phyloP scores from a whole-genome alignment of 140 eudicot species.

The Oenanthe javanica region DNA sequence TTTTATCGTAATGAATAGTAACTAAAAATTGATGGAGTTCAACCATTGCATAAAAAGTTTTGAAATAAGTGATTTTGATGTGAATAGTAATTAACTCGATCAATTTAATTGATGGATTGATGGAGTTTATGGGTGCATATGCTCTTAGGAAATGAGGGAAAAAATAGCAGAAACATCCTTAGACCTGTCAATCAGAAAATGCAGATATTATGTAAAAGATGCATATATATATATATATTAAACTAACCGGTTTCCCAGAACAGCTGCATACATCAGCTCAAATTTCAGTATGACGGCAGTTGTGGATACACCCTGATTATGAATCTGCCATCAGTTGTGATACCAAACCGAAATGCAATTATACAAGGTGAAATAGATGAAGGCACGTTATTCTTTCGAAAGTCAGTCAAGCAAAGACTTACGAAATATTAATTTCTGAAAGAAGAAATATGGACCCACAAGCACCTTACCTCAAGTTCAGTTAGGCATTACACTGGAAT shows the following conservation, averaged over 20 bases:
- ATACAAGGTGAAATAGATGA: not conserved
- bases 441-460: not conserved
- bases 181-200: not conserved
- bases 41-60: too few species aligned
- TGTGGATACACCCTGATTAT: constrained; percentile 62
- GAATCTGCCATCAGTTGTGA: constrained; percentile 16
- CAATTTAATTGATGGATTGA: too few species aligned
- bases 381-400: not conserved
- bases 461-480: not conserved
- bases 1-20: too few species aligned
- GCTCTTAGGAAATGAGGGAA: not conserved
- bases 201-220: not conserved
- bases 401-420: not conserved
- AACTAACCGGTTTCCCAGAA: constrained; percentile 71
- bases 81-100: too few species aligned
- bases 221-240: not conserved
- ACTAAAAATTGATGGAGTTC: too few species aligned
- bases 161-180: constrained; percentile 11
- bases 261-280: constrained; percentile 85
- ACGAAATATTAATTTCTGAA: not conserved
- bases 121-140: too few species aligned
- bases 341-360: not conserved
- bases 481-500: not conserved
- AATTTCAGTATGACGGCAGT: constrained; percentile 87
- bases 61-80: too few species aligned